Conservation (phyloP, 352 stramenopile genomes). For the Phytophthora hibernalis region DNA sequence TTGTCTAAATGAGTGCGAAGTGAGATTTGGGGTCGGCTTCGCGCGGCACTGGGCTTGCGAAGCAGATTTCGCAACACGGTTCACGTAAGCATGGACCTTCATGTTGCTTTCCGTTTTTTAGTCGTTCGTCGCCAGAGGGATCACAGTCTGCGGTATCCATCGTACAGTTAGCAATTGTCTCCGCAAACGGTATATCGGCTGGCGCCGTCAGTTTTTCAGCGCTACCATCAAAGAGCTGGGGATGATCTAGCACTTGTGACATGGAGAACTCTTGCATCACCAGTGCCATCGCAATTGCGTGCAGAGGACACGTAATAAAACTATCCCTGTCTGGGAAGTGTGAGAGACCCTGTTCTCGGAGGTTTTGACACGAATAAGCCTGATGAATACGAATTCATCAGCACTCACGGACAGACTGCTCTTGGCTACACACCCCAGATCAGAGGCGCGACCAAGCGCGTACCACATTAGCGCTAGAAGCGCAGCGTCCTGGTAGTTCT, state of each 20-base stretch:
- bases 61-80: no score
- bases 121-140: neutral
- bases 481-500: no score
- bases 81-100: no score
- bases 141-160: neutral
- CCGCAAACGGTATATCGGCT: neutral
- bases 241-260: no score
- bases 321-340: no score
- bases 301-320: no score
- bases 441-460: no score
- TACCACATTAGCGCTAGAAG: no score
- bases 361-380: constrained; percentile 11
- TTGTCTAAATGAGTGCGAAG: constrained; percentile 9
- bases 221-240: neutral
- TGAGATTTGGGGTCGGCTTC: no score
- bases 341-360: constrained; percentile 8
- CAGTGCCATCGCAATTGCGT: no score
- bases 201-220: neutral
- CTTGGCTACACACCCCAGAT: neutral
- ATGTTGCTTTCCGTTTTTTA: neutral
- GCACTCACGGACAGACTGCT: neutral
- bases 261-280: no score
- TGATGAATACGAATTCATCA: constrained; percentile 14
- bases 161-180: neutral
- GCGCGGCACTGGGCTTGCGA: no score